These are phyloP conservation scores for Apophysomyces elegans DNA, from an alignment of 371 early-diverging fungal genomes.

Conservation along the genomic window DNA sequence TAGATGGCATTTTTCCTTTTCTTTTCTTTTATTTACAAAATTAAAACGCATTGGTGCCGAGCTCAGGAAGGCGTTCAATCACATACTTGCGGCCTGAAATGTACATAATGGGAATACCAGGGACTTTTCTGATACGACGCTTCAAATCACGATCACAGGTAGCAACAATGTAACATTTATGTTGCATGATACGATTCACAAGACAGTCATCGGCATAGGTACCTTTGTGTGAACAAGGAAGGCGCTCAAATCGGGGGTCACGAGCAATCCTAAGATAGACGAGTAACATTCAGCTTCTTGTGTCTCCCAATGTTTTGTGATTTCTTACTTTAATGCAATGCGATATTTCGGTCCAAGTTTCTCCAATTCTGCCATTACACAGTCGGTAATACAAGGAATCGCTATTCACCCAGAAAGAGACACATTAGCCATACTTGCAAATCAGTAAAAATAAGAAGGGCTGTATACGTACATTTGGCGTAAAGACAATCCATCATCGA, in stretches of 20 bases:
- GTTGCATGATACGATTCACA: conserved; percentile 95
- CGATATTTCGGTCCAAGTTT: conserved; percentile 98
- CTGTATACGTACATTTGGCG: conserved; percentile 79
- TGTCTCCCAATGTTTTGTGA: background rate
- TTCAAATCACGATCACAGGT: conserved; percentile 99
- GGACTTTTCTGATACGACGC: conserved; percentile 97
- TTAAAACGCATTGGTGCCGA: conserved; percentile 54
- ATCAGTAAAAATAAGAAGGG: no score
- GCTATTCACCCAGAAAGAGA: conserved; percentile 17
- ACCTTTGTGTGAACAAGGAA: conserved; percentile 99
- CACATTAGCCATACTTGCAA: no score
- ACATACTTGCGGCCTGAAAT: conserved; percentile 92
- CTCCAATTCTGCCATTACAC: conserved; percentile 99
- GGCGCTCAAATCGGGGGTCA: conserved; percentile 94
- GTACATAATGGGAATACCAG: conserved; percentile 99
- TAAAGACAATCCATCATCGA: conserved; percentile 99
- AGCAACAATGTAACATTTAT: conserved; percentile 99
- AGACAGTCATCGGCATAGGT: conserved; percentile 99
- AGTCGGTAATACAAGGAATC: conserved; percentile 98
- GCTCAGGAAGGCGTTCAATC: conserved; percentile 96
- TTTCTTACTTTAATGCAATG: conserved; percentile 85
- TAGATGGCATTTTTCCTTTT: background rate
- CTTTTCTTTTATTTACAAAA: conserved; percentile 2
- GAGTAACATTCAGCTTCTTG: conserved; percentile 17
- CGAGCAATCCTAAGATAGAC: conserved; percentile 77